Conservation (phyloP, 768 basidiomycete species). For the Trametes coccinea region DNA sequence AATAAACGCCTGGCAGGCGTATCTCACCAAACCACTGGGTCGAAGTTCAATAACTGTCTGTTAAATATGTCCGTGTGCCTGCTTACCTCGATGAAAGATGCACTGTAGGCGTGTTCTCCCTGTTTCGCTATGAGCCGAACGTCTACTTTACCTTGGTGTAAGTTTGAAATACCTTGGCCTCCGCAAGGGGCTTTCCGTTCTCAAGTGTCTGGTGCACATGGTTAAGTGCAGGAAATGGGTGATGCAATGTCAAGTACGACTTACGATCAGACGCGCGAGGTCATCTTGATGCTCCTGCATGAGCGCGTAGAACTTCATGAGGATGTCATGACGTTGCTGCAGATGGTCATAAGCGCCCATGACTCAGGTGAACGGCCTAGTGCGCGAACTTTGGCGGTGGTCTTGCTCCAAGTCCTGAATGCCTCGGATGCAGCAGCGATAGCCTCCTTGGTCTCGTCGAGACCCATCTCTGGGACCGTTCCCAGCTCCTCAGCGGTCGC, state of each 20-base stretch:
- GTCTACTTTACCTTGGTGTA: background rate
- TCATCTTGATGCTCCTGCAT: slow-evolving; percentile 88
- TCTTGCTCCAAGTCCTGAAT: slow-evolving; percentile 83
- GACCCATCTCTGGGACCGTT: slow-evolving; percentile 85
- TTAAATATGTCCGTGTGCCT: slow-evolving; percentile 22
- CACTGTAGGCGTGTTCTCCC: slow-evolving; percentile 84
- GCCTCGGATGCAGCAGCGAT: slow-evolving; percentile 80
- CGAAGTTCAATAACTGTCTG: slow-evolving; percentile 10
- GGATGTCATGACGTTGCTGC: slow-evolving; percentile 79
- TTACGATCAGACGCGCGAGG: slow-evolving; percentile 79
- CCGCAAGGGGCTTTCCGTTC: slow-evolving; percentile 89
- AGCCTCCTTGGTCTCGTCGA: slow-evolving; percentile 80
- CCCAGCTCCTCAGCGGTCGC: slow-evolving; percentile 84
- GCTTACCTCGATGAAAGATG: slow-evolving; percentile 79
- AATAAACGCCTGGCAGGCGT: background rate
- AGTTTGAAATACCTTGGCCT: slow-evolving; percentile 61
- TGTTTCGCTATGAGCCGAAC: slow-evolving; percentile 29
- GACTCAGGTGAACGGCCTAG: background rate
- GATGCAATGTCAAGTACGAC: slow-evolving; percentile 29
- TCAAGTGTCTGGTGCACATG: slow-evolving; percentile 69
- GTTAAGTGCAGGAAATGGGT: background rate
- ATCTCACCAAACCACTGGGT: slow-evolving; percentile 75
- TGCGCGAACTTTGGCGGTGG: slow-evolving; percentile 73
- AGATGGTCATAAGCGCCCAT: background rate
- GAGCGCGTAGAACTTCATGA: slow-evolving; percentile 74